Base-by-base conservation (phyloP, 805 yeast species). In the Candida tammaniensis region DNA sequence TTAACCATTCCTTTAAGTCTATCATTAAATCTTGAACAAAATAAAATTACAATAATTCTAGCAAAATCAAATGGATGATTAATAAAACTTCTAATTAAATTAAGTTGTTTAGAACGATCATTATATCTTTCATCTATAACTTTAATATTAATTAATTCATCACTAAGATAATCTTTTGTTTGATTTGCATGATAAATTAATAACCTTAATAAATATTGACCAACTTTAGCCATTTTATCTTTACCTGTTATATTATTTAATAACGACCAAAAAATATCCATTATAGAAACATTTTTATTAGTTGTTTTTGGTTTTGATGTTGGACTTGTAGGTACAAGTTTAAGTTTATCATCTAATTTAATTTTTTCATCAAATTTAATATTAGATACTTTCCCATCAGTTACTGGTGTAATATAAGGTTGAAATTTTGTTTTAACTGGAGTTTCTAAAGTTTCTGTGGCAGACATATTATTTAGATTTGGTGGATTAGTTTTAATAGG, bases 161-260 rank as follows among this genome's bases (percentile, higher is more conserved):
- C 67, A 43, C 65, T 55, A 29, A 65, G 46, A 35, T 51, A 56
- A 10, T 42, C 36, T 42, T 61, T 59, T 1, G 72, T 51, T 17
- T 61, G 59, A n/a, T 61, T 47, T 13, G 80, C 61, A 46, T 76
- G 74, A 31, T 64, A 52, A 15, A 71, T 59, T 24, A 80, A 48
- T 13, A 82, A 51, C 37, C 83, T 72, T 26, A 83, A 52, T 0
- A 72, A 52, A 50, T 81, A 81, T 48, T 79, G 82, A 17, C 77
- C 61, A 7, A 78, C 62, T 45, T 83, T 83, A 16, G 85, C 83
- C 41, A 81, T 39, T 49, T 81, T 80, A 49, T 83, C 93, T 52
- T 82, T 83, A 31, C 91, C 91, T 2, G 76, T 70, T 17, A 82
- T 34, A 30, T 32, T 39, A 33, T 73, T 73, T 33, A 80, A 52